Evolutionary conservation across 106 monocot genomes (phyloP).

Genomic region (Allium fistulosum): DNA sequence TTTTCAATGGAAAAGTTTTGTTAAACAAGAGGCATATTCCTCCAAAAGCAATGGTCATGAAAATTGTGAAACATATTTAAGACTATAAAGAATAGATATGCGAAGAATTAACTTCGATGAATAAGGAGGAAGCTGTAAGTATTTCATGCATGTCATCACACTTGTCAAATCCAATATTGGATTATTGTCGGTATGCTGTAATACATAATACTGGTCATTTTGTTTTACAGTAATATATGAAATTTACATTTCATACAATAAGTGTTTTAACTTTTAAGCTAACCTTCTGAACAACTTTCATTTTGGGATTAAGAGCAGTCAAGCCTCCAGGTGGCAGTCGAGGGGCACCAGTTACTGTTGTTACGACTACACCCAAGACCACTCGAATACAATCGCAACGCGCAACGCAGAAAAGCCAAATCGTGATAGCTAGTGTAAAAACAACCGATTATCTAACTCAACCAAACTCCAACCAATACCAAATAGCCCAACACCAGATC

Average conservation of each 20-base stretch:
- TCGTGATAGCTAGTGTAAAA: too few species aligned
- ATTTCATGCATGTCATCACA: constrained; percentile 89
- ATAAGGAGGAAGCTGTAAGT: constrained; percentile 80
- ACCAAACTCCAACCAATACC: too few species aligned
- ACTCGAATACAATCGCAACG: too few species aligned
- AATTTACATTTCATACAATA: neutral
- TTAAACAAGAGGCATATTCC: neutral
- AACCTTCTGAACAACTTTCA: constrained; percentile 57
- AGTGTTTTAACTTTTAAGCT: neutral
- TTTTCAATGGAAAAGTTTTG: neutral
- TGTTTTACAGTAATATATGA: neutral
- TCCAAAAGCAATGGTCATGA: neutral
- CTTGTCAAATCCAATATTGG: constrained; percentile 59
- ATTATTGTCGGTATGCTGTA: constrained; percentile 32
- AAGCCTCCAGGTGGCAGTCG: too few species aligned
- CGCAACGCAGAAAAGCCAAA: too few species aligned
- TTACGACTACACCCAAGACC: too few species aligned
- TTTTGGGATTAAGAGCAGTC: too few species aligned
- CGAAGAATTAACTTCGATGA: constrained; percentile 53
- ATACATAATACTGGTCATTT: neutral
- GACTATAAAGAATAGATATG: neutral
- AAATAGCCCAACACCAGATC: too few species aligned
- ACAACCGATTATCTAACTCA: too few species aligned
- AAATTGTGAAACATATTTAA: neutral
- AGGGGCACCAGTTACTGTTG: too few species aligned